Base-by-base conservation (phyloP, 1,284 basidiomycete species). In the Apiotrichum mycotoxinovorans region DNA sequence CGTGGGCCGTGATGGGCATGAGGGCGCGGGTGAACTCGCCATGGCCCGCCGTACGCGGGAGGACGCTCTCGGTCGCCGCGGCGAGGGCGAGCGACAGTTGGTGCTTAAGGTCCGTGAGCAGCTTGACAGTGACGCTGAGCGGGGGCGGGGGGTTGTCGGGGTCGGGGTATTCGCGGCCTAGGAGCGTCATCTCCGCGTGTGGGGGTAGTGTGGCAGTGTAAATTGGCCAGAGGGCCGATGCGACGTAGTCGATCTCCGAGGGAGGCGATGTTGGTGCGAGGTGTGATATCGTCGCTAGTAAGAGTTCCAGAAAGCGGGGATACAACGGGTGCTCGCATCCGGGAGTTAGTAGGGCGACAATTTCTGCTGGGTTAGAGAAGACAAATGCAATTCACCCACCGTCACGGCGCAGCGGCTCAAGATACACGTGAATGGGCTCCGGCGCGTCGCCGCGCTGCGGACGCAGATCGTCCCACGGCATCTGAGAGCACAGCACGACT, bases 201-300 rank as follows among this genome's bases (percentile, higher is more conserved):
- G 67, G 64, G n/a, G 68, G 70, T 0, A 76, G 58, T 2, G 60
- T 54, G 1, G 66, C 55, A n/a, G 72, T 75, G 59, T 76, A 78
- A 5, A 78, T 84, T 0, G 88, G 88, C 89, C 91, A 93, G 14
- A 87, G 81, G 7, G 89, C 85, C 0, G 83, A 82, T 1, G 87
- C 84, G 38, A 92, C 82, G 68, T 91, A 90, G 41, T 83, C 82
- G 1, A 92, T 79, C 69, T 91, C 89, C 45, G 82, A 68, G 0
- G 85, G 83, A 61, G 89, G 84, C 1, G 63, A 61, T 4, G 62
- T 54, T 20, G 82, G 82, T 0, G 83, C 84, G 68, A 87, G 88
- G 5, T 84, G 81, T 4, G 81, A 80, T 66, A 87, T 84, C 12
- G 84, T 79, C 45, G 85, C 81, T 66, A 85, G 83, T 9, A 92